Evolutionary conservation across 352 stramenopile species (phyloP).

Genomic region (Phytophthora cryptogea): DNA sequence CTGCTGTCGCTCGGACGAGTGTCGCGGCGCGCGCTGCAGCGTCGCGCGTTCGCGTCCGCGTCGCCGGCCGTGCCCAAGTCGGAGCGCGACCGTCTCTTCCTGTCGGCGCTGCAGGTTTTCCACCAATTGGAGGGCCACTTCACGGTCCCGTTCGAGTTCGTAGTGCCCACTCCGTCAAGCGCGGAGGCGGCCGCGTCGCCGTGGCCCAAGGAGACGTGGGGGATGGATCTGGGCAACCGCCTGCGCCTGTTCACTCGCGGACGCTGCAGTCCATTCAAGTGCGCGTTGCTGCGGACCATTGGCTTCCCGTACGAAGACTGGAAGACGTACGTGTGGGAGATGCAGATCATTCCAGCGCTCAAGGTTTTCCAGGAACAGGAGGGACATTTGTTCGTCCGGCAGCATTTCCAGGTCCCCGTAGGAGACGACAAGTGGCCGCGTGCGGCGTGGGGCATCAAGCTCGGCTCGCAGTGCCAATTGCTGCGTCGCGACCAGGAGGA

Average conservation of each 20-base stretch:
- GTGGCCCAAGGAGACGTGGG: conserved; percentile 58
- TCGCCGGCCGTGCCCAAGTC: conserved; percentile 25
- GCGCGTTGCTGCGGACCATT: conserved; percentile 54
- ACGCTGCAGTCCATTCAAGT: conserved; percentile 63
- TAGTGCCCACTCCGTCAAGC: conserved; percentile 39
- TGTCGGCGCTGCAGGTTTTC: conserved; percentile 55
- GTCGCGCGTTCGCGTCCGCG: not conserved
- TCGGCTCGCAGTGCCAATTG: conserved; percentile 91
- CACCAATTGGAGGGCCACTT: conserved; percentile 70
- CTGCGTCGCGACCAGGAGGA: conserved; percentile 61
- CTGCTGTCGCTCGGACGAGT: conserved; percentile 11
- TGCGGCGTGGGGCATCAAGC: conserved; percentile 85
- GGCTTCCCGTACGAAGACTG: conserved; percentile 74
- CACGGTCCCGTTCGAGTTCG: conserved; percentile 62
- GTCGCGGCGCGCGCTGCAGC: conserved; percentile 8
- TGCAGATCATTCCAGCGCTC: conserved; percentile 79
- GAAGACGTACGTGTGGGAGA: conserved; percentile 72
- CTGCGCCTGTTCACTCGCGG: conserved; percentile 66
- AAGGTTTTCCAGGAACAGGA: conserved; percentile 80
- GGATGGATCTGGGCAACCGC: conserved; percentile 53
- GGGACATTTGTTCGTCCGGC: conserved; percentile 92
- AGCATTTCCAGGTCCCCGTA: conserved; percentile 86
- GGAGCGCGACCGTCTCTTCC: conserved; percentile 55
- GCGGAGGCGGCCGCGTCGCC: not conserved
- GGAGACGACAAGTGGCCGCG: conserved; percentile 79